These are phyloP conservation scores for Hymenoscyphus fraxineus DNA, from an alignment of 2,329 filamentous ascomycete genomes.

Conservation along the genomic window DNA sequence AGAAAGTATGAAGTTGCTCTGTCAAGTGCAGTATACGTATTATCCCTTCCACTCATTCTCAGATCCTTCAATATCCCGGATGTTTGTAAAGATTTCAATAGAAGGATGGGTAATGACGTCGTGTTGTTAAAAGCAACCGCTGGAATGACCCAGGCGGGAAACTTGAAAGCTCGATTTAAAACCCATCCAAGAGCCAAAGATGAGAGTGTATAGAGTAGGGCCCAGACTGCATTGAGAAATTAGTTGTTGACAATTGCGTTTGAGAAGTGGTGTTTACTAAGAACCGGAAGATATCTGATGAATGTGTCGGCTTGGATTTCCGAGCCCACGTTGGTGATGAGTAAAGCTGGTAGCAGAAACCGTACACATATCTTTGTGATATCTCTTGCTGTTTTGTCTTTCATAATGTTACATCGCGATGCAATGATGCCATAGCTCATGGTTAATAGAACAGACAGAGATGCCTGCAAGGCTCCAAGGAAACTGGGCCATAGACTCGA, in stretches of 20 bases:
- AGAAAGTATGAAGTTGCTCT: conserved; percentile 63
- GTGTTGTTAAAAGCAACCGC: conserved; percentile 57
- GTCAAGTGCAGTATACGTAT: conserved; percentile 45
- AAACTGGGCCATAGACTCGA: conserved; percentile 35
- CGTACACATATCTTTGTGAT: conserved; percentile 50
- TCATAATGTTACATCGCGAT: conserved; percentile 47
- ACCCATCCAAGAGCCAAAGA: conserved; percentile 46
- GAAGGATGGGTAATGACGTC: conserved; percentile 48
- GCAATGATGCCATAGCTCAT: conserved; percentile 49
- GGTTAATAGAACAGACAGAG: conserved; percentile 50
- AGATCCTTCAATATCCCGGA: conserved; percentile 53
- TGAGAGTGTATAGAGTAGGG: conserved; percentile 45
- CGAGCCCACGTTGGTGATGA: conserved; percentile 50
- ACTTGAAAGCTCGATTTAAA: conserved; percentile 43
- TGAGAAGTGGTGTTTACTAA: conserved; percentile 36
- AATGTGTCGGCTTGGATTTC: conserved; percentile 46
- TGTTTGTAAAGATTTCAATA: conserved; percentile 39
- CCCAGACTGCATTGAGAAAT: conserved; percentile 42
- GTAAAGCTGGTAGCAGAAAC: conserved; percentile 50
- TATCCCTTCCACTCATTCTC: conserved; percentile 39
- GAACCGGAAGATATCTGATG: conserved; percentile 45
- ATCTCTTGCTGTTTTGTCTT: conserved; percentile 45
- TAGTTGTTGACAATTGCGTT: conserved; percentile 2
- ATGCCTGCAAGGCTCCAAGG: conserved; percentile 51
- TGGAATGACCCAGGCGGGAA: conserved; percentile 51